Percentiles rank a stretch among this genome's conserved stretches.
These are phyloP conservation scores for Millerozyma acaciae DNA, from an alignment of 805 yeast species.

Conservation along the genomic window DNA sequence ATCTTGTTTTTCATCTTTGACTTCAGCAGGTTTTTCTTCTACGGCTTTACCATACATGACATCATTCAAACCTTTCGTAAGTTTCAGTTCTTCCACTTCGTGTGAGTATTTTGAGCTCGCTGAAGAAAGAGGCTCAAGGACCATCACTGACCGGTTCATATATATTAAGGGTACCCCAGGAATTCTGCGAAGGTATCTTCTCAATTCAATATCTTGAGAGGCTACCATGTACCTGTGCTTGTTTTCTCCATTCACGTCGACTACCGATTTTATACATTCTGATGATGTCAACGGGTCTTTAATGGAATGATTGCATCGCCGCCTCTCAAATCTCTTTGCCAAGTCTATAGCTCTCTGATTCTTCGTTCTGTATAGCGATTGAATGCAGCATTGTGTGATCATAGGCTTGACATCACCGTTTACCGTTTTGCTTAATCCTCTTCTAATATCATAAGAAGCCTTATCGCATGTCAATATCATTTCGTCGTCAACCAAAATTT, in stretches of 20 bases:
- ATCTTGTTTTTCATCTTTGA: slow-evolving; percentile 9
- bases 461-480: slow-evolving; percentile 61
- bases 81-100: slow-evolving; percentile 60
- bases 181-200: slow-evolving; percentile 64
- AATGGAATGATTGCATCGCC: slow-evolving; percentile 85
- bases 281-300: slow-evolving; percentile 57
- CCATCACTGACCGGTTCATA: slow-evolving; percentile 88
- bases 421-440: slow-evolving; percentile 74
- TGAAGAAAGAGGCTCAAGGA: slow-evolving; percentile 87
- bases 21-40: slow-evolving; percentile 13
- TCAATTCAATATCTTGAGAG: slow-evolving; percentile 67
- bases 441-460: slow-evolving; percentile 72
- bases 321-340: slow-evolving; percentile 83
- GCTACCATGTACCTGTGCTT: slow-evolving; percentile 91
- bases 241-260: slow-evolving; percentile 68
- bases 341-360: slow-evolving; percentile 73
- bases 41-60: slow-evolving; percentile 46
- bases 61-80: slow-evolving; percentile 77
- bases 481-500: slow-evolving; percentile 81
- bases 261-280: slow-evolving; percentile 74
- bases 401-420: slow-evolving; percentile 83
- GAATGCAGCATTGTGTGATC: slow-evolving; percentile 96
- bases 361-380: slow-evolving; percentile 67
- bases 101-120: slow-evolving; percentile 47
- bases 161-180: slow-evolving; percentile 91